Evolutionary conservation across 2,329 filamentous ascomycete genomes (phyloP).

Genomic region (Cladosporium halotolerans): DNA sequence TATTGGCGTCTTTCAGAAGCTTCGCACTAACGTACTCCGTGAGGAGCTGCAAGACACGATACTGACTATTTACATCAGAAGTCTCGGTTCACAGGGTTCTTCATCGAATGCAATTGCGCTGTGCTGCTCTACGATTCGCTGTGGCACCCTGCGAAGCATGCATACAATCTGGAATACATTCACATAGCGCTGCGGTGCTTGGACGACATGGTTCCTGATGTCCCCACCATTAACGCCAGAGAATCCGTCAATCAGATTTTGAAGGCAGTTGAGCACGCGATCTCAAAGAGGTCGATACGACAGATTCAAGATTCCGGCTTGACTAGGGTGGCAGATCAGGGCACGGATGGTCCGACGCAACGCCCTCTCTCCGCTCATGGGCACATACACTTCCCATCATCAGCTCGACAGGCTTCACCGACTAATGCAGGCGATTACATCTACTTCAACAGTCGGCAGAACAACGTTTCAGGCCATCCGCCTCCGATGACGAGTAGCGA

Average conservation of each 20-base stretch:
- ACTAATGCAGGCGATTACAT: slow-evolving; percentile 12
- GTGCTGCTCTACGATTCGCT: slow-evolving; percentile 28
- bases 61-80: background rate
- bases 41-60: no score
- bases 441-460: background rate
- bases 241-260: slow-evolving; percentile 19
- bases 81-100: slow-evolving; percentile 23
- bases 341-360: background rate
- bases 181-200: slow-evolving; percentile 22
- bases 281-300: background rate
- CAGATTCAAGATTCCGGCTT: background rate
- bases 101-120: slow-evolving; percentile 26
- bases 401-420: background rate
- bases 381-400: background rate
- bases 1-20: background rate
- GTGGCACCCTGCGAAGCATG: slow-evolving; percentile 22
- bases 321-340: background rate
- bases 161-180: slow-evolving; percentile 27
- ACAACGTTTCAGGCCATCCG: background rate
- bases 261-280: slow-evolving; percentile 20
- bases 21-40: no score
- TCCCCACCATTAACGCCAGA: slow-evolving; percentile 17
- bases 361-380: background rate
- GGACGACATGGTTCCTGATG: slow-evolving; percentile 19
- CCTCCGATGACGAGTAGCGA: background rate